These are phyloP conservation scores for Arthromyces matolae DNA, from an alignment of 768 basidiomycete species.

Conservation along the genomic window DNA sequence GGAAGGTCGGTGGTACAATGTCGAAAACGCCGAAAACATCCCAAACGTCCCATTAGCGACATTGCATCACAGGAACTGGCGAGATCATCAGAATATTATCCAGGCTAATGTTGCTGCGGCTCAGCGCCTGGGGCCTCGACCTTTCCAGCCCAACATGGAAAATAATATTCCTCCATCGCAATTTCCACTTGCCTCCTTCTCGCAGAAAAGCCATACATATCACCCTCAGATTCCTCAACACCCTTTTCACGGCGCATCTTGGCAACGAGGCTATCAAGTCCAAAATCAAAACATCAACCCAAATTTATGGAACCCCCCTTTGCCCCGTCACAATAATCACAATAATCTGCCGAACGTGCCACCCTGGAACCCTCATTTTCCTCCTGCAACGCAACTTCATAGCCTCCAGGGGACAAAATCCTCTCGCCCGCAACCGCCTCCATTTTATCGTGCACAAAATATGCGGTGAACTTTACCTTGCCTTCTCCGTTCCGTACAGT, in stretches of 20 bases:
- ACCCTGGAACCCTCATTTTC: not conserved
- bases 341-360: not conserved
- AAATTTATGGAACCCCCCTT: conserved; percentile 1
- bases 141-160: not conserved
- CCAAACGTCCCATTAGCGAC: not conserved
- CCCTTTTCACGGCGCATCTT: not conserved
- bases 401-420: too few relatives aligned
- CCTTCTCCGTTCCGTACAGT: too few relatives aligned
- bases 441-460: not conserved
- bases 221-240: not conserved
- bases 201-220: not conserved
- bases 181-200: not conserved
- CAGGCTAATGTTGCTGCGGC: not conserved
- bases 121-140: not conserved
- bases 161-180: not conserved
- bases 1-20: not conserved
- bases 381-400: too few relatives aligned
- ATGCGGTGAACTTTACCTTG: not conserved
- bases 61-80: conserved; percentile 8
- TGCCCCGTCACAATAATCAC: not conserved
- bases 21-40: not conserved
- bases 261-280: conserved; percentile 7
- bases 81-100: conserved; percentile 1
- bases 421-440: not conserved
- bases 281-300: conserved; percentile 14